phyloP scores from a whole-genome alignment of 78 protist genomes.

The Cyanophora paradoxa region DNA sequence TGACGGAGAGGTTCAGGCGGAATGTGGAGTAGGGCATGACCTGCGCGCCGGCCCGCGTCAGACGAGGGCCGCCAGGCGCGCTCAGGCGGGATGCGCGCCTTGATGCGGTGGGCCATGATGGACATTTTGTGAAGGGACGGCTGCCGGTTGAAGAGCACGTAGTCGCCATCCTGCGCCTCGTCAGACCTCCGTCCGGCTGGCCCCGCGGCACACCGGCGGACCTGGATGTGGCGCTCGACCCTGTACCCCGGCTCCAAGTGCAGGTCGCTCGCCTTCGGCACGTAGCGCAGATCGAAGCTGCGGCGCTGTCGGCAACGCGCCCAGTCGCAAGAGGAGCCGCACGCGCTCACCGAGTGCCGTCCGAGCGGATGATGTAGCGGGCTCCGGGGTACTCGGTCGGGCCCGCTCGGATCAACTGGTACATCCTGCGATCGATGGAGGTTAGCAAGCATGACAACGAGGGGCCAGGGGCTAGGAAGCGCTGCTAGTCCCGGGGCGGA shows the following conservation, averaged over 20 bases:
- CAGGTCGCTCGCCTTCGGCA: not conserved
- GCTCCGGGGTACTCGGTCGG: conserved; percentile 81
- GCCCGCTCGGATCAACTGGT: conserved; percentile 75
- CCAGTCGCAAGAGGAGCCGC: conserved; percentile 10
- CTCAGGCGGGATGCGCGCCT: too few relatives aligned
- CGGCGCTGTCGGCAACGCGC: too few relatives aligned
- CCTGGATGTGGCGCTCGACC: conserved; percentile 87
- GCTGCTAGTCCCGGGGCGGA: too few relatives aligned
- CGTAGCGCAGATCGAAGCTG: conserved; percentile 54
- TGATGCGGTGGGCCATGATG: conserved; percentile 98
- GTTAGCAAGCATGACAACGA: too few relatives aligned
- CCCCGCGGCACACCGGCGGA: not conserved
- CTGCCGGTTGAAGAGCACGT: conserved; percentile 97
- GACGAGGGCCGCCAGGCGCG: too few relatives aligned
- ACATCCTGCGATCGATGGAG: too few relatives aligned
- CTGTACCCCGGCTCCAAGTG: conserved; percentile 49
- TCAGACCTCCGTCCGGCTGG: not conserved
- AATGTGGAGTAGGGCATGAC: conserved; percentile 97
- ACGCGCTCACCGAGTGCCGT: conserved; percentile 69
- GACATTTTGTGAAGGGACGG: conserved; percentile 99
- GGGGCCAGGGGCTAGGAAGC: too few relatives aligned
- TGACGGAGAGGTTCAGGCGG: conserved; percentile 94
- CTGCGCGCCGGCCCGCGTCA: too few relatives aligned
- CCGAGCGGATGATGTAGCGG: conserved; percentile 49
- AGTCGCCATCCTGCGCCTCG: conserved; percentile 79